phyloP scores from a whole-genome alignment of 1,284 basidiomycete species.

The Austroboletus niveus region DNA sequence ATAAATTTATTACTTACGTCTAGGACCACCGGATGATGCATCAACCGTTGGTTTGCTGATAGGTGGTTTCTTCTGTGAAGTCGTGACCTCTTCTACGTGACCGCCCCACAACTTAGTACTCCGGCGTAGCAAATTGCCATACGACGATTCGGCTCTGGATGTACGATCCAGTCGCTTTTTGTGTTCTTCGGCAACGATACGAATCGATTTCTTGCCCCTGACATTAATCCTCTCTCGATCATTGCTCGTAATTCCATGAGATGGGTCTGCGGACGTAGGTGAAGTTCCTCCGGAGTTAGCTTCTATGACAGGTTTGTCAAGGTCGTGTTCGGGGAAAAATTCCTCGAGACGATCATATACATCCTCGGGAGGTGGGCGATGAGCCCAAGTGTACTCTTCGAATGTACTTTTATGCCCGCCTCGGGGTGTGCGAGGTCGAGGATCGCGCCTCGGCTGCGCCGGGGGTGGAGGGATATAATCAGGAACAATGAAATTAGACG shows the following conservation, averaged over 20 bases:
- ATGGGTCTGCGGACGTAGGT: conserved; percentile 66
- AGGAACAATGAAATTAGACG: conserved; percentile 16
- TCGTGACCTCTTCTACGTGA: conserved; percentile 87
- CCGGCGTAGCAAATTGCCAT: conserved; percentile 59
- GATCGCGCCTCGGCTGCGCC: conserved; percentile 16
- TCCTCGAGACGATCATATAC: conserved; percentile 92
- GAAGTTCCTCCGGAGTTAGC: conserved; percentile 75
- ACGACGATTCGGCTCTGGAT: conserved; percentile 49
- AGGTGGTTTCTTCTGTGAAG: conserved; percentile 54
- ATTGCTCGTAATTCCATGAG: conserved; percentile 34
- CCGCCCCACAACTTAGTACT: conserved; percentile 98
- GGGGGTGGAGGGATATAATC: conserved; percentile 21
- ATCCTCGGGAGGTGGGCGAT: conserved; percentile 90
- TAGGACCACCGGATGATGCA: conserved; percentile 56
- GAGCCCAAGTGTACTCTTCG: conserved; percentile 72
- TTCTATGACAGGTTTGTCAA: conserved; percentile 95
- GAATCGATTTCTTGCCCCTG: conserved; percentile 82
- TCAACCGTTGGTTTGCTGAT: conserved; percentile 50
- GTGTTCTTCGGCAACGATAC: conserved; percentile 84
- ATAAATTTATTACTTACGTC: conserved; percentile 45
- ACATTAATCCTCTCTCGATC: conserved; percentile 45
- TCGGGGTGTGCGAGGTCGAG: conserved; percentile 23
- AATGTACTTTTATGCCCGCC: conserved; percentile 54
- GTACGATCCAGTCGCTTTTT: conserved; percentile 67
- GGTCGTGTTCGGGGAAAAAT: conserved; percentile 95